These are phyloP conservation scores for Lactarius tabidus DNA, from an alignment of 768 basidiomycete genomes.

Conservation along the genomic window DNA sequence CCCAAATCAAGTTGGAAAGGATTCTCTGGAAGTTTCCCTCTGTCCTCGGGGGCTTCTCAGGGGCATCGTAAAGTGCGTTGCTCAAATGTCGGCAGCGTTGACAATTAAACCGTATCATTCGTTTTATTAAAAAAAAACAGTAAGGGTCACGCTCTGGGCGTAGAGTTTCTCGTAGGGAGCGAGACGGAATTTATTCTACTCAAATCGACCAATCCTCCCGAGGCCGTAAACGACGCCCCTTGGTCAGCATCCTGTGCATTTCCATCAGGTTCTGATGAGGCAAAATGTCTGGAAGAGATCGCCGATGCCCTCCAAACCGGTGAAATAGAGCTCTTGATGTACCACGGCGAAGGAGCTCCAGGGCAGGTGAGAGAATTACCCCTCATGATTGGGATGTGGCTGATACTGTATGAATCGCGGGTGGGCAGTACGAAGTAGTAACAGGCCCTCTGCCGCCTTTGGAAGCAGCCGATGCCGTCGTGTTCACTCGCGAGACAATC, in stretches of 20 bases:
- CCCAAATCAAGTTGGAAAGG: conserved; percentile 31
- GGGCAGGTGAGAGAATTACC: conserved; percentile 46
- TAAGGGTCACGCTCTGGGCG: conserved; percentile 34
- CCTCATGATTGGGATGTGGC: background rate
- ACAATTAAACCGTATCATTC: background rate
- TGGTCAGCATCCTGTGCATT: conserved; percentile 43
- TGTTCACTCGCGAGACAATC: conserved; percentile 66
- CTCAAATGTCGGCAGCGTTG: background rate
- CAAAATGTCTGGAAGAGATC: conserved; percentile 54
- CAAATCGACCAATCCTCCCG: conserved; percentile 44
- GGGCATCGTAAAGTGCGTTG: conserved; percentile 50
- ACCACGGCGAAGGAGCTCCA: conserved; percentile 66
- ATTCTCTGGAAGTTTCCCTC: conserved; percentile 41
- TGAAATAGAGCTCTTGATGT: conserved; percentile 62
- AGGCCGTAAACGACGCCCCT: conserved; percentile 43
- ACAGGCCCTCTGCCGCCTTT: conserved; percentile 65
- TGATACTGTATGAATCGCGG: background rate
- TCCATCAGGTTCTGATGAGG: conserved; percentile 44
- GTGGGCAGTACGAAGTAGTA: conserved; percentile 55
- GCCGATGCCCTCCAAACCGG: conserved; percentile 44
- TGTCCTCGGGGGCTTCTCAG: conserved; percentile 58
- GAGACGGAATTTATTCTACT: conserved; percentile 72
- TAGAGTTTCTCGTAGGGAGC: conserved; percentile 60
- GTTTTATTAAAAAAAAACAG: too few species aligned
- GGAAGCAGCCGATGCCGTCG: conserved; percentile 61